A percentile compares a stretch with the other conserved stretches of the same genome.
phyloP scores from a whole-genome alignment of 768 basidiomycete species.

The Pisolithus sp. region DNA sequence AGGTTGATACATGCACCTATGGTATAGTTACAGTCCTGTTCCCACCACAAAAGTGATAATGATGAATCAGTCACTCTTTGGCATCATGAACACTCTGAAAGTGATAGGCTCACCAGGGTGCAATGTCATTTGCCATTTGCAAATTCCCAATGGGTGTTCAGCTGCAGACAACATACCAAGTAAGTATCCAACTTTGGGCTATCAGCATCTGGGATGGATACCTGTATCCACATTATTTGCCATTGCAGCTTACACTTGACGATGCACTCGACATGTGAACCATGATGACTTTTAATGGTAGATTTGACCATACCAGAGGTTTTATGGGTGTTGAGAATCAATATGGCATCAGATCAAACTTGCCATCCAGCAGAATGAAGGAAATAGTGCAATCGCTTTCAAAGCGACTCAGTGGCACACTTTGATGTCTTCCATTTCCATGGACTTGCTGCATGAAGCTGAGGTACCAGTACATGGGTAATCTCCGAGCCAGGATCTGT shows the following conservation, averaged over 20 bases:
- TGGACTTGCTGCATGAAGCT: conserved; percentile 93
- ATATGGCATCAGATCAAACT: conserved; percentile 98
- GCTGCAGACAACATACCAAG: no score
- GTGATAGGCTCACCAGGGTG: no score
- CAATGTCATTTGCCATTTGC: no score
- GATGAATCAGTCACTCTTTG: no score
- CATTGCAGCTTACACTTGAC: conserved; percentile 93
- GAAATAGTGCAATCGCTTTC: conserved; percentile 99
- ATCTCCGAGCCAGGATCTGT: not conserved
- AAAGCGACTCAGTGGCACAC: conserved; percentile 92
- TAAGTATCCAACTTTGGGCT: conserved; percentile 98
- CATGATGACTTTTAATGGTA: conserved; percentile 87
- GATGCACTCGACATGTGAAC: conserved; percentile 89
- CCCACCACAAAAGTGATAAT: no score
- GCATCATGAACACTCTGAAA: no score
- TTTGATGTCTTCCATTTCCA: conserved; percentile 99
- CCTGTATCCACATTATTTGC: conserved; percentile 99
- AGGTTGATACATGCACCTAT: no score
- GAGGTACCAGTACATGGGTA: conserved; percentile 5
- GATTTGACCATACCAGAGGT: conserved; percentile 91
- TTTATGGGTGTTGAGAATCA: conserved; percentile 95
- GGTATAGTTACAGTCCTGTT: no score
- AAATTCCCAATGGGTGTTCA: no score
- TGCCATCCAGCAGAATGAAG: conserved; percentile 98
- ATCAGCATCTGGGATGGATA: conserved; percentile 96